phyloP scores from a whole-genome alignment of 345 rosid genomes.

The Abelmoschus esculentus region DNA sequence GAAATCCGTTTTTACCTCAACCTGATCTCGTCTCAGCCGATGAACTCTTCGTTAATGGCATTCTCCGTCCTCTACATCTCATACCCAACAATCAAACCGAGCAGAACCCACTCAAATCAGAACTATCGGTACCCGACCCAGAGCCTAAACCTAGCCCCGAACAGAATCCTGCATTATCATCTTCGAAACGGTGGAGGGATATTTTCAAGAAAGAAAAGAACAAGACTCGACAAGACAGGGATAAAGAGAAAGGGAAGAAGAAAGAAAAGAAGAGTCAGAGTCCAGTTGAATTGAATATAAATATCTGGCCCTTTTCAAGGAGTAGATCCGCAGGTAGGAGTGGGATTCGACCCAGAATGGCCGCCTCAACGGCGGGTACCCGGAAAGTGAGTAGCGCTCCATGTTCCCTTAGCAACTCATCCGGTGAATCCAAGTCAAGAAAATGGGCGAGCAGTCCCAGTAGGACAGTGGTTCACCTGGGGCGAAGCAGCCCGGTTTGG shows the following conservation, averaged over 20 bases:
- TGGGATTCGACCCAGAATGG: slow-evolving; percentile 39
- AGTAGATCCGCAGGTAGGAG: slow-evolving; percentile 71
- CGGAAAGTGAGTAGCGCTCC: slow-evolving; percentile 72
- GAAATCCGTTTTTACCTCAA: slow-evolving; percentile 30
- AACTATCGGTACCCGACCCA: slow-evolving; percentile 9
- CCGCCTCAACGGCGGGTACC: slow-evolving; percentile 23
- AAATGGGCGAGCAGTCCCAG: slow-evolving; percentile 69
- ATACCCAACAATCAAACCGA: slow-evolving; percentile 17
- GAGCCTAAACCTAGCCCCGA: slow-evolving; percentile 8
- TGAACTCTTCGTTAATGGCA: slow-evolving; percentile 37
- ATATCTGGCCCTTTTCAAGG: slow-evolving; percentile 77
- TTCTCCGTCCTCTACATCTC: slow-evolving; percentile 45
- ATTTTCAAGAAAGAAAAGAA: slow-evolving; percentile 47
- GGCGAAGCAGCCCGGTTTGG: slow-evolving; percentile 82
- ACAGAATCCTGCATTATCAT: slow-evolving; percentile 4
- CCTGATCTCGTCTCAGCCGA: slow-evolving; percentile 39
- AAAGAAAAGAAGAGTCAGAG: slow-evolving; percentile 31
- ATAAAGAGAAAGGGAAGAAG: background rate
- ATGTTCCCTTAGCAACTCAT: slow-evolving; percentile 72
- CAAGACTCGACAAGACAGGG: slow-evolving; percentile 23
- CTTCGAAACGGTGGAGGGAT: slow-evolving; percentile 66
- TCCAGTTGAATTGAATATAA: slow-evolving; percentile 54
- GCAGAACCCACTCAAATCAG: slow-evolving; percentile 12
- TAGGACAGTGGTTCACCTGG: slow-evolving; percentile 54
- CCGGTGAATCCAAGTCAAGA: slow-evolving; percentile 40